Percentiles rank a stretch among this genome's conserved stretches.
Conservation (phyloP, 169 alveolate genomes). For the Neospora caninum region DNA sequence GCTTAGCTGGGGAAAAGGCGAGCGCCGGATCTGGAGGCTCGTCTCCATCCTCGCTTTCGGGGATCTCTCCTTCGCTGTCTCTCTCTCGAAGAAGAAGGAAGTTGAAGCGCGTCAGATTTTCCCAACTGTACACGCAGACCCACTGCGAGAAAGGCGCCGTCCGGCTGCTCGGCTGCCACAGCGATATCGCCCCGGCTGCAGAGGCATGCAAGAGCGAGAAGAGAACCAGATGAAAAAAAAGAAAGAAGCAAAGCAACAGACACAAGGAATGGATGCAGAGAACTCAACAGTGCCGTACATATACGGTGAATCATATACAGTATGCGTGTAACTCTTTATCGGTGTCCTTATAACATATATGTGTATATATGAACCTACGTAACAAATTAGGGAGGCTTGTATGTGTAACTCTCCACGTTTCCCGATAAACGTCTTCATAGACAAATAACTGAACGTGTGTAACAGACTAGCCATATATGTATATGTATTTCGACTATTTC, state of each 20-base stretch:
- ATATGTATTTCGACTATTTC: background rate
- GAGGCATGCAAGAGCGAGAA: background rate
- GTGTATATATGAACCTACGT: background rate
- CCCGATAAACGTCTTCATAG: background rate
- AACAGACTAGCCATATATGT: background rate
- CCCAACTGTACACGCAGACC: constrained; percentile 59
- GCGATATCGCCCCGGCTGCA: constrained; percentile 57
- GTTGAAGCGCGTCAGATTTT: constrained; percentile 28
- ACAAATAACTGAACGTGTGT: background rate
- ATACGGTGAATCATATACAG: too few species aligned
- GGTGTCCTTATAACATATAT: too few species aligned
- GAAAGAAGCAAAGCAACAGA: background rate
- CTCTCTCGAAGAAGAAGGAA: background rate
- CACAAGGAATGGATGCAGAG: too few species aligned
- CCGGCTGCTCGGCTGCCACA: constrained; percentile 44
- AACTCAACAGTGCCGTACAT: too few species aligned
- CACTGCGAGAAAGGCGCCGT: background rate
- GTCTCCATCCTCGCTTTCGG: too few species aligned
- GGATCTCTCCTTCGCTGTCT: too few species aligned
- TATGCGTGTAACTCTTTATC: too few species aligned
- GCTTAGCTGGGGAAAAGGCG: too few species aligned
- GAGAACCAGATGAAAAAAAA: background rate
- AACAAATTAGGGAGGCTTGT: background rate
- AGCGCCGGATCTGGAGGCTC: too few species aligned
- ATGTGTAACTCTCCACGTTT: background rate